Evolutionary conservation across 176 grass and related monocot genomes (phyloP).

Genomic region (Cenchrus americanus): DNA sequence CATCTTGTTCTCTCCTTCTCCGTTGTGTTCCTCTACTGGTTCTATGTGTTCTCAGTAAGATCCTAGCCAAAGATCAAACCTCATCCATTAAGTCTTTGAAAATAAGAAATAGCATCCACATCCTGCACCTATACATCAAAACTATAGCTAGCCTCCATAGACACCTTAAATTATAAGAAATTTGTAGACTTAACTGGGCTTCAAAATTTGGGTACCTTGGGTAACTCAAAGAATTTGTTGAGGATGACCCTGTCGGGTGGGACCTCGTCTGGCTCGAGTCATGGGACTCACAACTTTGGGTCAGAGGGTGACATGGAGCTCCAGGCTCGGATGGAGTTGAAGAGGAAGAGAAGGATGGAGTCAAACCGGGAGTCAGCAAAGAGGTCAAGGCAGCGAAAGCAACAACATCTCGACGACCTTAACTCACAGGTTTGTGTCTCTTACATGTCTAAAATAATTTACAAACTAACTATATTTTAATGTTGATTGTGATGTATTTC

Average conservation of each 20-base stretch:
- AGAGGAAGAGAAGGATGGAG: constrained; percentile 62
- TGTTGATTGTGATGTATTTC: not conserved
- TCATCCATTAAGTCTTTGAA: not conserved
- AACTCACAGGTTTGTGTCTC: constrained; percentile 15
- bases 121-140: constrained; percentile 17
- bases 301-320: constrained; percentile 45
- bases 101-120: not conserved
- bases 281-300: not conserved
- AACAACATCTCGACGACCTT: constrained; percentile 55
- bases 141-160: not conserved
- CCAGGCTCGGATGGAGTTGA: constrained; percentile 59
- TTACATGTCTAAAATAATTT: too few species aligned
- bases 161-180: not conserved
- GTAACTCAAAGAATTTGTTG: not conserved
- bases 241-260: constrained; percentile 30
- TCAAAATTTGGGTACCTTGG: not conserved
- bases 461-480: not conserved
- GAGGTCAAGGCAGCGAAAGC: constrained; percentile 67
- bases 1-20: constrained; percentile 97
- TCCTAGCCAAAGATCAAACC: constrained; percentile 6
- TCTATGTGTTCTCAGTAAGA: constrained; percentile 80
- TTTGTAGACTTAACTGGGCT: not conserved
- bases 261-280: constrained; percentile 29
- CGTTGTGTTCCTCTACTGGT: constrained; percentile 92
- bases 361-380: constrained; percentile 74